Evolutionary conservation across 140 eudicot genomes (phyloP).

Genomic region (Senecio squalidus): DNA sequence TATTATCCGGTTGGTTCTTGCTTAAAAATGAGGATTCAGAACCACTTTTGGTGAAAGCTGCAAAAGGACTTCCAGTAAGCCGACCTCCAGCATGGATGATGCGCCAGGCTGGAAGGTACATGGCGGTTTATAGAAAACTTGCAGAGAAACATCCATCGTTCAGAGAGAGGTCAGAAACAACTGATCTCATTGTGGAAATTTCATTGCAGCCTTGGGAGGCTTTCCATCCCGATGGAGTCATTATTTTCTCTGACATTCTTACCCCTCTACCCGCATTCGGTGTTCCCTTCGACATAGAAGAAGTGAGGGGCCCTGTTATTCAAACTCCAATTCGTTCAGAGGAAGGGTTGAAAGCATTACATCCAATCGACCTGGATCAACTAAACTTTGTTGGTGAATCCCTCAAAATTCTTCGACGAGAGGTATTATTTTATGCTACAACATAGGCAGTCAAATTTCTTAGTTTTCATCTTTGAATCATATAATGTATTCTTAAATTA

Average conservation of each 20-base stretch:
- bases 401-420: slow-evolving; percentile 60
- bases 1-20: background rate
- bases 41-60: slow-evolving; percentile 91
- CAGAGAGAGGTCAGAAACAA: slow-evolving; percentile 96
- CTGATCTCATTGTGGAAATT: slow-evolving; percentile 96
- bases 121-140: slow-evolving; percentile 94
- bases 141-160: slow-evolving; percentile 96
- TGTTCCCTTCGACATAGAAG: slow-evolving; percentile 96
- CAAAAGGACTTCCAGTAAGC: slow-evolving; percentile 74
- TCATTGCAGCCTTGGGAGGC: slow-evolving; percentile 99
- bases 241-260: slow-evolving; percentile 94
- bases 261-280: slow-evolving; percentile 97
- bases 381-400: slow-evolving; percentile 83
- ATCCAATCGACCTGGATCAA: slow-evolving; percentile 74
- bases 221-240: slow-evolving; percentile 93
- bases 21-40: slow-evolving; percentile 35
- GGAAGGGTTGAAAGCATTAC: slow-evolving; percentile 79
- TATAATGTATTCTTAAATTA: background rate
- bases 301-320: slow-evolving; percentile 84
- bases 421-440: slow-evolving; percentile 38
- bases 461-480: background rate
- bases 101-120: slow-evolving; percentile 99
- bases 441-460: background rate
- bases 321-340: slow-evolving; percentile 81
- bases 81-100: slow-evolving; percentile 99